Evolutionary conservation across 331 rosid genomes (phyloP), one percentile per base, ranked within the genome.

Genomic region (Spiraea crenata): DNA sequence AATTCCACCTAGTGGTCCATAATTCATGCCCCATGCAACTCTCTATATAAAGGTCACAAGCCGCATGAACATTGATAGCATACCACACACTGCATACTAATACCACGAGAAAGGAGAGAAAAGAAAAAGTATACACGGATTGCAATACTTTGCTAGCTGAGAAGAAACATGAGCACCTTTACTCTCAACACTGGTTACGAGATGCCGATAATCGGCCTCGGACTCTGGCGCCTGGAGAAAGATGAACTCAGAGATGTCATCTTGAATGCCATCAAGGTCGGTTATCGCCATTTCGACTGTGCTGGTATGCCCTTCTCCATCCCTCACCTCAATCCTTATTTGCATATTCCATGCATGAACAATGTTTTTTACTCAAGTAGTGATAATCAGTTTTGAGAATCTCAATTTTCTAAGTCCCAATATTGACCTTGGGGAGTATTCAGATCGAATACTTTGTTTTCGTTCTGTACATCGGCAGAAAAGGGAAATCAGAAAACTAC

Each of bases 201-300:
- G 75, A 85, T 89, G 85, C 92, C 85, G 1, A 39, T 74, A 50
- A 42, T 85, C 4, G 92, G 92, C 0, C 79, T 89, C 3, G 92
- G 92, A n/a, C 90, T 87, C 45, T 83, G 92, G 92, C 87, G 96
- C 8, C 77, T 89, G 85, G 69, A 85, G 59, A 77, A 78, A 5
- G 48, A 87, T 9, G 76, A 80, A 60, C 69, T 87, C 73, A 89
- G 76, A 50, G 82, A 83, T 39, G 68, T 85, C 54, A 57, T 89
- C 46, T 60, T 85, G 63, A 89, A 85, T 73, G 77, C 96, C 74
- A 80, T 87, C 72, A 82, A 87, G 58, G 42, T 85, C 15, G 90
- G 85, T 42, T 87, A 85, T 85, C 92, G 92, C 74, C 92, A 89
- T 81, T 82, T 89, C 35, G 92, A 89, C 74, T 85, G 92, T 67